Base-by-base conservation (phyloP, 495 filamentous ascomycete genomes). In the Podospora didyma region DNA sequence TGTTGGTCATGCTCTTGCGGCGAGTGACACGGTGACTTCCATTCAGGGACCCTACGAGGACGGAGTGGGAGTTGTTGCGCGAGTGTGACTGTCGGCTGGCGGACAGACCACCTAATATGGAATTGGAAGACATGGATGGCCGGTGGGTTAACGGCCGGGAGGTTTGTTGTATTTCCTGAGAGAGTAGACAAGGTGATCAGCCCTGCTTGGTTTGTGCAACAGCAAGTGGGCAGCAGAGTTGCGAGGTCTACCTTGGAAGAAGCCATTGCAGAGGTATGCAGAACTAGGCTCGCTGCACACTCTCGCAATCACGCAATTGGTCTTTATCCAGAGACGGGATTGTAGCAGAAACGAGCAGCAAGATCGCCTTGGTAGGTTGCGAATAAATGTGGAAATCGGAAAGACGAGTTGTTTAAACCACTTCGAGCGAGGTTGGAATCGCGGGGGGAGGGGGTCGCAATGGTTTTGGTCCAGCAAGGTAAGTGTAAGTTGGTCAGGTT, bases 1-100 rank as follows among this genome's bases (percentile, higher is more conserved):
- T 83, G 31, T 82, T 86, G 51, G 89, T 90, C 60, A 92, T 91
- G 73, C 92, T 96, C 83, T 97, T 98, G 54, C 94, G 82, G 59
- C 94, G 89, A 57, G 89, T 92, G 58, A 98, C 84, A 52, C 94
- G 89, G 70, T 96, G 87, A 68, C 81, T 83, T 63, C 85, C 69
- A 73, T 90, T 93, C 73, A 90, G 80, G 37, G 90, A 84, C 49
- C 69, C 66, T 48, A 67, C 67, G 63, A 89, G 86, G 58, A 89
- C 76, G 16, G 89, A 93, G 69, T 95, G 88, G 17, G 91, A 88
- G 72, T 92, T 91, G 62, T 85, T 83, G 58, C 92, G 88, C 48
- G 81, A 83, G 65, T 82, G 81, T 52, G 84, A 75, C 60, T 84
- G 76, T 46, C 76, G 75, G 49, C 62, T 67, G 57, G 68, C 51